These are phyloP conservation scores for Monosporascus sp. DNA, from an alignment of 2,329 filamentous ascomycete genomes.

Conservation along the genomic window DNA sequence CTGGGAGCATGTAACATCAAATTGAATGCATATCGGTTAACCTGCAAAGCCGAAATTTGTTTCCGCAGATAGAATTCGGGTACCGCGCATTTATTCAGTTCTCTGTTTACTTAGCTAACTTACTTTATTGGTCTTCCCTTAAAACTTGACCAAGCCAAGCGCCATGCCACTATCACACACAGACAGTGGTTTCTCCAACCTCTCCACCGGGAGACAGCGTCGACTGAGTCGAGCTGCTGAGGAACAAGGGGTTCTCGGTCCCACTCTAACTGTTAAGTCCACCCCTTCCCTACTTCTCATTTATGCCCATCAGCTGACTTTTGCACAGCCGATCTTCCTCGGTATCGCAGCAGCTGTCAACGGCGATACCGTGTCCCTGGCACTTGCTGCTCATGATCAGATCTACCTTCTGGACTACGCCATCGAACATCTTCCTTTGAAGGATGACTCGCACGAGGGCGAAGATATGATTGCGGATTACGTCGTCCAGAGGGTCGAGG, in stretches of 20 bases:
- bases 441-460: conserved; percentile 30
- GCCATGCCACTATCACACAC: not conserved
- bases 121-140: not conserved
- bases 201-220: not conserved
- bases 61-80: no score
- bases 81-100: no score
- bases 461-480: conserved; percentile 52
- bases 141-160: not conserved
- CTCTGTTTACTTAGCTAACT: no score
- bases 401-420: conserved; percentile 71
- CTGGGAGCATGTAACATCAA: no score
- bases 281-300: not conserved
- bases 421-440: conserved; percentile 49
- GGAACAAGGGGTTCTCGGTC: not conserved
- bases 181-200: not conserved
- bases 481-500: conserved; percentile 49
- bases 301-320: not conserved
- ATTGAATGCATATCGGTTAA: no score
- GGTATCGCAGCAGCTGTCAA: conserved; percentile 54
- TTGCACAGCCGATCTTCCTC: conserved; percentile 50
- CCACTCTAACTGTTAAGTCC: not conserved
- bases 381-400: conserved; percentile 66
- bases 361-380: conserved; percentile 50
- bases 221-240: not conserved
- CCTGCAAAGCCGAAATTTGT: no score